Evolutionary conservation across 805 yeast species (phyloP).

Genomic region (Candida coleopterorum): DNA sequence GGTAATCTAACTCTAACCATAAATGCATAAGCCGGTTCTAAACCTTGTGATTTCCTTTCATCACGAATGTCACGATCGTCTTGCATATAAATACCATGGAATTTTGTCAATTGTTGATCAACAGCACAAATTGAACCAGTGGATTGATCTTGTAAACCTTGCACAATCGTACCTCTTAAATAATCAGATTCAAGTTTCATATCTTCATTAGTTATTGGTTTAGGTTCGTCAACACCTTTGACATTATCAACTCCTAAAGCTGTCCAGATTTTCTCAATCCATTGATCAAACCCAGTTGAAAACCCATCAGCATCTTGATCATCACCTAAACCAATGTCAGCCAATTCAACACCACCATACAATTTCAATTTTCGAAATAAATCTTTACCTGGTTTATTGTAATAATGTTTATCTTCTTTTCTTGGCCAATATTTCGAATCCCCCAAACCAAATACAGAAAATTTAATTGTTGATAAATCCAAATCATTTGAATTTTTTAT

Average conservation of each 20-base stretch:
- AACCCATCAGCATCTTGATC: constrained; percentile 97
- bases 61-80: constrained; percentile 97
- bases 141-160: constrained; percentile 71
- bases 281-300: constrained; percentile 81
- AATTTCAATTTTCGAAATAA: constrained; percentile 57
- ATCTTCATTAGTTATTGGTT: constrained; percentile 89
- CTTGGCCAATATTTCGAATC: constrained; percentile 95
- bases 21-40: constrained; percentile 94
- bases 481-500: constrained; percentile 56
- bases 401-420: constrained; percentile 89
- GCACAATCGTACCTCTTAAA: constrained; percentile 89
- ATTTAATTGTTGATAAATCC: constrained; percentile 56
- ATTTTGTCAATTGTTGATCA: constrained; percentile 92
- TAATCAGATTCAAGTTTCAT: constrained; percentile 84
- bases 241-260: constrained; percentile 81
- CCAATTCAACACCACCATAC: constrained; percentile 70
- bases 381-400: constrained; percentile 86
- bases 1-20: constrained; percentile 96
- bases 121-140: constrained; percentile 90
- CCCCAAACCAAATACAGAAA: constrained; percentile 72
- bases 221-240: constrained; percentile 84
- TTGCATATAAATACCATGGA: constrained; percentile 98
- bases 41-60: constrained; percentile 83
- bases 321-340: constrained; percentile 85
- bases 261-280: constrained; percentile 86